Percentiles rank a stretch among this genome's conserved stretches.
Evolutionary conservation across 768 basidiomycete genomes (phyloP).

Genomic region (Dacryopinax primogenitus): DNA sequence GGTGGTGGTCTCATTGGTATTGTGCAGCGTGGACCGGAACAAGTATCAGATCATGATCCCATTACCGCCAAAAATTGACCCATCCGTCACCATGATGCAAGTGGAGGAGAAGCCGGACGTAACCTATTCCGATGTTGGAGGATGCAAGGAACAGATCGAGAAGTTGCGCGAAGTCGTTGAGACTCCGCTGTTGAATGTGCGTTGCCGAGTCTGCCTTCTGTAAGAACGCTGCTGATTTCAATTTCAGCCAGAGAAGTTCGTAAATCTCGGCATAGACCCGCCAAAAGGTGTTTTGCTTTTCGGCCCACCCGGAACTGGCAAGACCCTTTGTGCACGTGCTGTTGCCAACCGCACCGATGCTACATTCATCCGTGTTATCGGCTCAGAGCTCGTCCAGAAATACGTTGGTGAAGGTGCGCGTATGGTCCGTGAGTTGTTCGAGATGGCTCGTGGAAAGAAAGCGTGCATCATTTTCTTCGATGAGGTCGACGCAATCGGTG

Average conservation of each 20-base stretch:
- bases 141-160: slow-evolving; percentile 99
- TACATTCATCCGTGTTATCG: slow-evolving; percentile 98
- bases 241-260: slow-evolving; percentile 89
- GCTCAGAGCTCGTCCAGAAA: slow-evolving; percentile 98
- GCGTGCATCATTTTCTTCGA: slow-evolving; percentile 99
- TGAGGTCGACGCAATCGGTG: slow-evolving; percentile 96
- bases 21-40: slow-evolving; percentile 71
- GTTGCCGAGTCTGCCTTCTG: slow-evolving; percentile 22
- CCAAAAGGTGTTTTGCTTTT: slow-evolving; percentile 95
- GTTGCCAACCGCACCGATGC: slow-evolving; percentile 98
- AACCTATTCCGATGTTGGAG: slow-evolving; percentile 94
- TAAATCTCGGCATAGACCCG: slow-evolving; percentile 95
- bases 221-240: slow-evolving; percentile 6
- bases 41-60: slow-evolving; percentile 99
- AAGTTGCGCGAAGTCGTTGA: slow-evolving; percentile 97
- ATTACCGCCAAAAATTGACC: slow-evolving; percentile 95
- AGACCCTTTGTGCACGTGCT: slow-evolving; percentile 94
- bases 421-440: slow-evolving; percentile 97
- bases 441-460: slow-evolving; percentile 98
- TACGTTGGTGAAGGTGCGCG: slow-evolving; percentile 98
- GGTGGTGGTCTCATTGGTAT: slow-evolving; percentile 6
- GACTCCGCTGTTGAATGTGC: slow-evolving; percentile 80
- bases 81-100: slow-evolving; percentile 99
- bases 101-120: slow-evolving; percentile 98
- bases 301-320: slow-evolving; percentile 95